Conservation (phyloP, 108 stramenopile species). For the Fragilariopsis cylindrus region DNA sequence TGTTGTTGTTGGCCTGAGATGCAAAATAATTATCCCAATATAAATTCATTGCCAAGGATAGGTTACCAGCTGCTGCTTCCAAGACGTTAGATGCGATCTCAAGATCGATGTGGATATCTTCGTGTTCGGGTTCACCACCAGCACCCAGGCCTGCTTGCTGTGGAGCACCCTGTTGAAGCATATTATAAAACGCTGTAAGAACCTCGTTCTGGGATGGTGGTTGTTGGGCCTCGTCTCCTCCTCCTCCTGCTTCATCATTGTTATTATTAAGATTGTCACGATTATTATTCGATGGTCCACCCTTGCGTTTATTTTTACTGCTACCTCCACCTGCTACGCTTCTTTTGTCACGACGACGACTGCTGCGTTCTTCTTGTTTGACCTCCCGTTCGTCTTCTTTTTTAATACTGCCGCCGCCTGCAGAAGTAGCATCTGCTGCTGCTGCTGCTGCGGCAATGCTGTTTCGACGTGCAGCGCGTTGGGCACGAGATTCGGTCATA, state of each 20-base stretch:
- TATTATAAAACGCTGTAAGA: background rate
- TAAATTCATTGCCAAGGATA: conserved; percentile 63
- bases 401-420: background rate
- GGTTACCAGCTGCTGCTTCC: conserved; percentile 68
- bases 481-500: conserved; percentile 1
- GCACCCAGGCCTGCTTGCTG: background rate
- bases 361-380: background rate
- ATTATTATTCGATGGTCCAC: no score
- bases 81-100: conserved; percentile 47
- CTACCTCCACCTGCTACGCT: background rate
- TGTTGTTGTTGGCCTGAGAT: conserved; percentile 10
- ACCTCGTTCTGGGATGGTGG: background rate
- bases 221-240: background rate
- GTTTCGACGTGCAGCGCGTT: conserved; percentile 6
- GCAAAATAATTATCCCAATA: conserved; percentile 84
- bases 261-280: no score
- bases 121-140: background rate
- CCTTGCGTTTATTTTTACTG: background rate
- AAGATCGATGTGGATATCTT: conserved; percentile 27
- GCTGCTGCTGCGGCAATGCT: background rate
- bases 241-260: background rate
- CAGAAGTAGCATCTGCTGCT: background rate
- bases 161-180: conserved; percentile 12
- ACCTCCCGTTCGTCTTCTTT: background rate
- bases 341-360: background rate